phyloP scores from a whole-genome alignment of 2,329 filamentous ascomycete genomes.

The Chrysoporthe austroafricana region DNA sequence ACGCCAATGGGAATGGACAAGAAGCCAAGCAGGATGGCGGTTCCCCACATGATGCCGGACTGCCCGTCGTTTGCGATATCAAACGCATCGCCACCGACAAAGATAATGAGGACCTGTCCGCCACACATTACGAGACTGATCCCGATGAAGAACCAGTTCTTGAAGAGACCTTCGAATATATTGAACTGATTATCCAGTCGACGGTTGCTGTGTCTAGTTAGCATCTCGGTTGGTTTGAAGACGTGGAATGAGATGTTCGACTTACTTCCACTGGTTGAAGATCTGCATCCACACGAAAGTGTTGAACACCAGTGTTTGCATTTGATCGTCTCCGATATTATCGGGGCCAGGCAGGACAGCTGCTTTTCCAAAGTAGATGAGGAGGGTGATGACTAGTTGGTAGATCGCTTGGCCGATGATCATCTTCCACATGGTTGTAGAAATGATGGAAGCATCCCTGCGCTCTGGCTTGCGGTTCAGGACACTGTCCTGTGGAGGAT shows the following conservation, averaged over 20 bases:
- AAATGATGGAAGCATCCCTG: constrained; percentile 68
- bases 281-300: constrained; percentile 99
- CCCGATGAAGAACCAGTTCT: constrained; percentile 85
- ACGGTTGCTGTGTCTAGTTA: constrained; percentile 65
- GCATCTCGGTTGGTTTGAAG: constrained; percentile 1
- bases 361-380: constrained; percentile 67
- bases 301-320: constrained; percentile 90
- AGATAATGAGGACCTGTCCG: constrained; percentile 88
- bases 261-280: constrained; percentile 95
- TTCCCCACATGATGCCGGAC: constrained; percentile 79
- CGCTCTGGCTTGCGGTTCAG: constrained; percentile 73
- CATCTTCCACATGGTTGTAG: constrained; percentile 98
- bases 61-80: constrained; percentile 65
- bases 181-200: constrained; percentile 95
- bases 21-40: constrained; percentile 81
- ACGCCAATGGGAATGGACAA: constrained; percentile 86
- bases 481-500: constrained; percentile 82
- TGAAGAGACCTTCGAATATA: constrained; percentile 84
- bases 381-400: constrained; percentile 78
- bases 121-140: constrained; percentile 89
- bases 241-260: constrained; percentile 33
- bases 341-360: constrained; percentile 44
- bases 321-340: constrained; percentile 48
- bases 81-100: constrained; percentile 82
- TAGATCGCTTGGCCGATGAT: constrained; percentile 91